Conservation (phyloP, 345 rosid genomes). For the Eucalyptus regnans region DNA sequence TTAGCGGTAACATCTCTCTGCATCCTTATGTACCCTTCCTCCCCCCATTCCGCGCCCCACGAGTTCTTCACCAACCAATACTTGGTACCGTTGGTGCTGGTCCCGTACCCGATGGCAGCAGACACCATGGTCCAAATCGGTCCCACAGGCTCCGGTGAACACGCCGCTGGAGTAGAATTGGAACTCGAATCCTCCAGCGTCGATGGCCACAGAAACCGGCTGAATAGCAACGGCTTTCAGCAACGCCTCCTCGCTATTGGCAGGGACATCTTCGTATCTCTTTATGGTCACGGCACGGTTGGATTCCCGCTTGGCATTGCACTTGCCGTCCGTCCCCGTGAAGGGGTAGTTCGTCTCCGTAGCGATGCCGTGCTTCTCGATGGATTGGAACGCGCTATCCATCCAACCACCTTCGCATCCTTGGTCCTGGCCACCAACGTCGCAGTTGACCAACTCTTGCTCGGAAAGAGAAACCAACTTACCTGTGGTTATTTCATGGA, state of each 20-base stretch:
- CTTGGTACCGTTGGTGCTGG: not conserved
- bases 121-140: conserved; percentile 12
- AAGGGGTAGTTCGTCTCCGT: conserved; percentile 13
- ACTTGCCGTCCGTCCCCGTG: conserved; percentile 5
- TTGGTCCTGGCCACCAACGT: too few relatives aligned
- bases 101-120: too few relatives aligned
- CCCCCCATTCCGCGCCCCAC: conserved; percentile 22
- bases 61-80: conserved; percentile 29
- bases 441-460: conserved; percentile 6
- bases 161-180: not conserved
- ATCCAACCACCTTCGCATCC: too few relatives aligned
- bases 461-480: conserved; percentile 5
- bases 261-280: conserved; percentile 9
- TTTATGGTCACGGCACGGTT: conserved; percentile 4
- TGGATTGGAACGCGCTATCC: too few relatives aligned
- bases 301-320: conserved; percentile 4
- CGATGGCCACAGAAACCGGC: not conserved
- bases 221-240: not conserved
- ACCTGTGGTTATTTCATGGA: not conserved
- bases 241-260: not conserved
- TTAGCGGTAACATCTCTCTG: conserved; percentile 4
- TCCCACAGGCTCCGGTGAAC: conserved; percentile 12
- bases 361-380: not conserved
- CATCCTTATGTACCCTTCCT: conserved; percentile 19
- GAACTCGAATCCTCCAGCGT: not conserved